These are phyloP conservation scores for Gaeumannomyces tritici DNA, from an alignment of 2,329 filamentous ascomycete species.

Conservation along the genomic window DNA sequence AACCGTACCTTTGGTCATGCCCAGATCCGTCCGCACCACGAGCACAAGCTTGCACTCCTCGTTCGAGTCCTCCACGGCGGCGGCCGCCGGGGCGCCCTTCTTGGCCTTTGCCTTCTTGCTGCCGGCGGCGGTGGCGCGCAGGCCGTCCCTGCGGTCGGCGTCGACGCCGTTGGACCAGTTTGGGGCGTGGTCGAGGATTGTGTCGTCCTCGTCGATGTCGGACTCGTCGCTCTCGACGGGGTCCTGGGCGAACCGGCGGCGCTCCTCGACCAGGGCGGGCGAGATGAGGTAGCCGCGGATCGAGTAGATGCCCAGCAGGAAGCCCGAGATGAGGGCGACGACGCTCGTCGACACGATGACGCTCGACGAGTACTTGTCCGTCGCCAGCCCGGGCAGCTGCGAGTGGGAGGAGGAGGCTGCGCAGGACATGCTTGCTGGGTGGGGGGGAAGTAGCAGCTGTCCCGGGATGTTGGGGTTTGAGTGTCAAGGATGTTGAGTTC, in stretches of 20 bases:
- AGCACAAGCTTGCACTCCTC: conserved; percentile 94
- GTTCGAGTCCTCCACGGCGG: conserved; percentile 22
- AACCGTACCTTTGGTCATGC: conserved; percentile 86
- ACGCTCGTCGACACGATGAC: conserved; percentile 66
- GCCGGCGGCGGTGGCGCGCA: conserved; percentile 23
- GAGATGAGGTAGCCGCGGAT: conserved; percentile 50
- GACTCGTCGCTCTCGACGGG: conserved; percentile 61
- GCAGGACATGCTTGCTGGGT: neutral
- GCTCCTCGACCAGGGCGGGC: conserved; percentile 45
- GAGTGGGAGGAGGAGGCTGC: neutral
- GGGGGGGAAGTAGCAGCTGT: neutral
- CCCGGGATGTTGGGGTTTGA: neutral
- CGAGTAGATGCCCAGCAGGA: conserved; percentile 70
- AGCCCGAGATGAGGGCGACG: conserved; percentile 65
- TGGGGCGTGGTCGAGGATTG: conserved; percentile 56
- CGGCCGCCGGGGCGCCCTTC: conserved; percentile 18
- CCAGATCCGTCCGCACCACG: conserved; percentile 85
- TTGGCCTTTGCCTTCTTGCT: conserved; percentile 17
- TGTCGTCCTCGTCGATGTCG: conserved; percentile 56
- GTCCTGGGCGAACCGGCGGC: conserved; percentile 45
- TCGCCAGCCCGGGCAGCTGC: neutral
- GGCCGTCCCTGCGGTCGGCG: conserved; percentile 48
- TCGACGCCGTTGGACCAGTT: conserved; percentile 56
- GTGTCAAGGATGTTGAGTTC: neutral
- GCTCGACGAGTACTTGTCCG: conserved; percentile 6